Evolutionary conservation across 352 stramenopile species (phyloP), one percentile per base, ranked within the genome.

Genomic region (Phytopythium chamaehyphon): DNA sequence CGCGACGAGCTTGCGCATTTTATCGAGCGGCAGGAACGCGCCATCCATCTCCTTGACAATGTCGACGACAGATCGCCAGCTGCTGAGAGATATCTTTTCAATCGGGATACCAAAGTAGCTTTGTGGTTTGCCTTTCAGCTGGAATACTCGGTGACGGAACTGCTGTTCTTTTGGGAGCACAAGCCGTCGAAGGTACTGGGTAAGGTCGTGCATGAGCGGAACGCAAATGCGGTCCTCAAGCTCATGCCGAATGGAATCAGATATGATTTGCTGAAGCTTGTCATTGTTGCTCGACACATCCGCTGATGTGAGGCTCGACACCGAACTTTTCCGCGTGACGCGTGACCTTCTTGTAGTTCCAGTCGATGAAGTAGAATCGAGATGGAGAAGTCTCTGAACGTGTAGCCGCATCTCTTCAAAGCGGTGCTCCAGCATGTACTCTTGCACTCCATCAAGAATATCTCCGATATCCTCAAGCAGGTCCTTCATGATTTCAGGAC

Each of bases 391-490:
- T 22, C 77, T 65, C 46, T 88, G 67, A 15, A 91, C 67, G 35
- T 86, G 76, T 6, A 62, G 50, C 22, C 71, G 63, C 78, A 93
- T 91, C 44, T 93, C 83, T 24, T 88, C 76, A 45, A 78, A 90
- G 0, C 83, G 80, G 44, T 93, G 81, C 53, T 91, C 78, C 3
- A 93, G 73, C 83, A 93, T 93, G 38, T 93, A 91, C 57, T 90
- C 78, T 58, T 93, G 83, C 9, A 93, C 76, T 35, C 69, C 78
- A 44, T 93, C 83, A 28, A 93, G 70, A 48, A 91, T 85, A 9
- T 86, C 73, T 6, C 78, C 83, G 12, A 91, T 71, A 50, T 88
- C 78, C 49, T 93, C 71, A 10, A 93, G 47, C 31, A 88, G 36
- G 47, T 83, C 84, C 51, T 77, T 79, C 18, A 67, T 62, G 10